phyloP scores from a whole-genome alignment of 2,329 filamentous ascomycete species.

The Helicocarpus griseus region DNA sequence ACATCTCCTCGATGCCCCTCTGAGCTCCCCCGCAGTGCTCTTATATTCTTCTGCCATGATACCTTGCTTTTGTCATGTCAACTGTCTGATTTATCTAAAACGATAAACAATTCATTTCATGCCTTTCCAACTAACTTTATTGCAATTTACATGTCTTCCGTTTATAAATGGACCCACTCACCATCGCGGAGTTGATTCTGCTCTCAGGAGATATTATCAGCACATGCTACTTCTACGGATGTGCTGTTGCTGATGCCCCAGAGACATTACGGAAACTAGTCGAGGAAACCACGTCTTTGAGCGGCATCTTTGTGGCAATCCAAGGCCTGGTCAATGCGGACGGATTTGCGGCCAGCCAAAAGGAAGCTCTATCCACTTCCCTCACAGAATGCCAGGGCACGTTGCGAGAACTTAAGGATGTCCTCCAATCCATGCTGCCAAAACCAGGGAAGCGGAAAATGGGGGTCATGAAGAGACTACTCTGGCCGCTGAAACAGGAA shows the following conservation, averaged over 20 bases:
- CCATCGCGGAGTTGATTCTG: neutral
- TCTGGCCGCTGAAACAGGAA: constrained; percentile 2
- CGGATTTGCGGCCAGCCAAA: neutral
- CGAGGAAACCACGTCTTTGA: constrained; percentile 5
- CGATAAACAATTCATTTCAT: no score
- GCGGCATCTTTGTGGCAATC: constrained; percentile 5
- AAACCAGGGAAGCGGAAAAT: neutral
- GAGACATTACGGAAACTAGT: constrained; percentile 1
- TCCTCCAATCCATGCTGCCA: neutral
- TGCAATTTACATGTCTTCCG: no score
- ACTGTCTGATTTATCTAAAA: no score
- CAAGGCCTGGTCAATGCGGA: constrained; percentile 4
- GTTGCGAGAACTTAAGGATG: neutral
- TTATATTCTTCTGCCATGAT: no score
- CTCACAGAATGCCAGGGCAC: constrained; percentile 1
- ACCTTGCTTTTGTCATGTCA: no score
- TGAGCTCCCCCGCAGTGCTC: no score
- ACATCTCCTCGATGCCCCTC: no score
- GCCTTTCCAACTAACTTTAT: no score
- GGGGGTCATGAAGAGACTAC: neutral
- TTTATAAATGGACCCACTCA: constrained; percentile 2
- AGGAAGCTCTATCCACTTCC: neutral
- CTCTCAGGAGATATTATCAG: constrained; percentile 2
- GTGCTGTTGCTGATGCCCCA: neutral
- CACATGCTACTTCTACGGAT: constrained; percentile 1